Evolutionary conservation across 371 early-diverging fungal genomes (phyloP), one percentile per base, ranked within the genome.

Genomic region (Entomophthora muscae): DNA sequence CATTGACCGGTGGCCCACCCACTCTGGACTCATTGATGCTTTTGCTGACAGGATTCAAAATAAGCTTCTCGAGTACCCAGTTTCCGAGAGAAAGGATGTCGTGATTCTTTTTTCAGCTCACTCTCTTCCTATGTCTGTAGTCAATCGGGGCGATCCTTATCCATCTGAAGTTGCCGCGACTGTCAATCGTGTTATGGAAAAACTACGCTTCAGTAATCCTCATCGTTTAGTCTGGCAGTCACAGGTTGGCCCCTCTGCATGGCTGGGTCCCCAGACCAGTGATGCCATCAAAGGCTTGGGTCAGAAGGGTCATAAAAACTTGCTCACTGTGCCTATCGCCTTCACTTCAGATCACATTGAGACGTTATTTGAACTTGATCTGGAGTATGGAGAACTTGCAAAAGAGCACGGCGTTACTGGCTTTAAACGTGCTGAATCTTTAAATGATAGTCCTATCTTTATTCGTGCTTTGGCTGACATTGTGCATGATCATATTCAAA

Each of bases 321-420:
- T 90, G 52, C 71, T 95, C 22, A 72, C 91, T 29, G 87, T 95
- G 0, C 97, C 97, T 2, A 86, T 97, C 69, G 95, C 95, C 0
- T 97, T 97, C 64, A 93, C 93, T 2, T 86, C 86, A 30, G 97
- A 97, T 68, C 97, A 97, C 71, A 88, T 97, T 57, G 97, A 97
- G 72, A 97, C 97, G 1, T 67, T 97, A 62, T 97, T 80, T 77
- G 97, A 97, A 79, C 74, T 97, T 58, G 97, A 95, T 73, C 66
- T 87, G 23, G 93, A 94, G 68, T 93, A 93, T 68, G 88, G 85
- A 1, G 75, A 88, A 32, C 77, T 88, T n/a, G 97, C 95, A 0
- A 71, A 82, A 59, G 81, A 92, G 78, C 68, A 74, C 2, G 90
- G 93, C 0, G 75, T 95, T 26, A 82, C 82, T 23, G 88, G 89